Conservation (phyloP, 73 alveolate species). For the Symbiodinium pilosum region DNA sequence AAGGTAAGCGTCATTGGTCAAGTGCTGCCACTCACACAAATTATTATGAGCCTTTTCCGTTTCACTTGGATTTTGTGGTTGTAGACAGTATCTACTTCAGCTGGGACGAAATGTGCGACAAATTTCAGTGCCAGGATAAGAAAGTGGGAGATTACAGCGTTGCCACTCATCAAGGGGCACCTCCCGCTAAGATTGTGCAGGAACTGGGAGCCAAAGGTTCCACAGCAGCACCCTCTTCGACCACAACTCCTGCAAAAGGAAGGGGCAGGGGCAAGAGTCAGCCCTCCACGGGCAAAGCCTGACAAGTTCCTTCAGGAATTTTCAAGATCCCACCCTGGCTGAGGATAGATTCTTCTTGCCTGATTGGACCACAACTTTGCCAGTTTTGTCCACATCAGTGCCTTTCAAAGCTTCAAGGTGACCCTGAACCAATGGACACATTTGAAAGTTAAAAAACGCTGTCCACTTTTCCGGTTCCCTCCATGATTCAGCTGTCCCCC, state of each 20-base stretch:
- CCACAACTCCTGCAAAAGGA: not conserved
- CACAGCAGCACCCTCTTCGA: not conserved
- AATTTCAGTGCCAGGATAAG: not conserved
- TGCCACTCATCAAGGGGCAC: not conserved
- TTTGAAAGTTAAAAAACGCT: too few relatives aligned
- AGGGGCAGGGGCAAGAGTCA: too few relatives aligned
- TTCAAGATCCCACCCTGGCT: too few relatives aligned
- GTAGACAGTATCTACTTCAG: not conserved
- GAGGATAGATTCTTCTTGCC: too few relatives aligned
- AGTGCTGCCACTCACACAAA: not conserved
- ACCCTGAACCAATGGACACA: too few relatives aligned
- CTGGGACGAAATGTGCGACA: not conserved
- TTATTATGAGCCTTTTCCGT: not conserved
- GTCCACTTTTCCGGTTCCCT: too few relatives aligned
- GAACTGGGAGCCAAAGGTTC: not conserved
- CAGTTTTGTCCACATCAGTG: too few relatives aligned
- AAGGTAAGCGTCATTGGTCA: not conserved
- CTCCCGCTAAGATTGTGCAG: not conserved
- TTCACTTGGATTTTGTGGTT: not conserved
- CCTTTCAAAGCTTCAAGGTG: too few relatives aligned
- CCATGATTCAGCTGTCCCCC: too few relatives aligned
- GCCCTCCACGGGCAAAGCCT: too few relatives aligned
- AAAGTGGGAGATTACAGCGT: not conserved
- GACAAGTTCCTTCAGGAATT: not conserved
- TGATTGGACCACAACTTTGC: too few relatives aligned